phyloP scores from a whole-genome alignment of 1,284 basidiomycete genomes.

The Austroboletus niveus region DNA sequence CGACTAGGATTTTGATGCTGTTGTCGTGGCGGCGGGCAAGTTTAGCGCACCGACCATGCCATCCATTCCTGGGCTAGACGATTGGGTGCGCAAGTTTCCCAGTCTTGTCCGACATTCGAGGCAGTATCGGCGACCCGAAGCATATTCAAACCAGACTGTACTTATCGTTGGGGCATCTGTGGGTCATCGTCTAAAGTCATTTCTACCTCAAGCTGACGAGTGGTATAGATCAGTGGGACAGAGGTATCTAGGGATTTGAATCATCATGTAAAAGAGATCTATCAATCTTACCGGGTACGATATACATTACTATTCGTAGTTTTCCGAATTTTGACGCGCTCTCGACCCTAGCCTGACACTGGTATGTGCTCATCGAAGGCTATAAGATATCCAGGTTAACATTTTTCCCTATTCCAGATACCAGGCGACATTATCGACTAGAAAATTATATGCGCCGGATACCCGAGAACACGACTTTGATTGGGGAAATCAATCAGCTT shows the following conservation, averaged over 20 bases:
- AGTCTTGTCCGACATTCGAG: constrained; percentile 40
- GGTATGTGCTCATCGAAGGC: background rate
- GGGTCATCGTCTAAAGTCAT: background rate
- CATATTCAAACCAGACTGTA: constrained; percentile 39
- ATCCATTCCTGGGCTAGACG: constrained; percentile 3
- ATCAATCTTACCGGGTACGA: constrained; percentile 10
- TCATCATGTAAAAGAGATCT: background rate
- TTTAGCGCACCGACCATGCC: constrained; percentile 7
- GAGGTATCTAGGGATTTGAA: constrained; percentile 11
- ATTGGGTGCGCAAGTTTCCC: constrained; percentile 40
- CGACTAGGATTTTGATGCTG: constrained; percentile 10
- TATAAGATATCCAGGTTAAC: background rate
- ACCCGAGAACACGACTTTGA: constrained; percentile 13
- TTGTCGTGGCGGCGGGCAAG: constrained; percentile 3
- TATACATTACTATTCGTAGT: background rate
- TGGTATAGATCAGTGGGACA: constrained; percentile 4
- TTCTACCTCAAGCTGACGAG: background rate
- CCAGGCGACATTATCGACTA: background rate
- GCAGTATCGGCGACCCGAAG: constrained; percentile 43
- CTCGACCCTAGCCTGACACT: constrained; percentile 1
- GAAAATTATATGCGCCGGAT: constrained; percentile 5
- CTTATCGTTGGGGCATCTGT: constrained; percentile 42
- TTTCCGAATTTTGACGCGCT: background rate
- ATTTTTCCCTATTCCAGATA: background rate
- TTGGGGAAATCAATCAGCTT: constrained; percentile 17